Percentiles rank a stretch among this genome's conserved stretches.
Conservation (phyloP, 2,329 filamentous ascomycete genomes). For the Xylariaceae sp. region DNA sequence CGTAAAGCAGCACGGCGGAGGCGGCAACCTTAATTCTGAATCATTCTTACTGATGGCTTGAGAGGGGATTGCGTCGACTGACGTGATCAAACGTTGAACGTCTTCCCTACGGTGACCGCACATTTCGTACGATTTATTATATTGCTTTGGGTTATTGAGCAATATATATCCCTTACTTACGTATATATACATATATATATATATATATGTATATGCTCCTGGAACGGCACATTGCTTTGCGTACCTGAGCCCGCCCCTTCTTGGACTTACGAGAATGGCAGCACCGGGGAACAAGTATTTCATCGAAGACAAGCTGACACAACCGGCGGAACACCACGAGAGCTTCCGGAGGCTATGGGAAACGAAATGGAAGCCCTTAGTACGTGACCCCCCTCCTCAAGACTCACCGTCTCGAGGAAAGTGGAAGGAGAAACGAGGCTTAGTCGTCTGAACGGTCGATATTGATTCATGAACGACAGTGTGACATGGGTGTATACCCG, state of each 20-base stretch:
- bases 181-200: background rate
- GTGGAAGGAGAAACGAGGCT: background rate
- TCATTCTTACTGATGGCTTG: background rate
- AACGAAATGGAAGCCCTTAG: slow-evolving; percentile 29
- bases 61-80: background rate
- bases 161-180: too few species aligned
- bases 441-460: background rate
- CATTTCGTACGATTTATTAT: background rate
- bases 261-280: slow-evolving; percentile 19
- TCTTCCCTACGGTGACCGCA: background rate
- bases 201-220: background rate
- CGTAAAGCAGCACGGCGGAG: background rate
- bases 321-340: slow-evolving; percentile 23
- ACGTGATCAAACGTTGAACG: background rate
- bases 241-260: background rate
- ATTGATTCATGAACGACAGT: slow-evolving; percentile 15
- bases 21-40: background rate
- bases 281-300: slow-evolving; percentile 26
- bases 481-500: slow-evolving; percentile 33
- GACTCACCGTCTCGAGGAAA: background rate
- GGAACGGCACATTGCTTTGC: background rate
- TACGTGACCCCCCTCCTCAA: slow-evolving; percentile 6
- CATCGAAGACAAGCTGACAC: slow-evolving; percentile 26
- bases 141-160: too few species aligned
- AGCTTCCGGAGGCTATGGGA: slow-evolving; percentile 30